Percentiles rank a stretch among this genome's conserved stretches.
Evolutionary conservation across 2,329 filamentous ascomycete species (phyloP).

Genomic region (Fusarium falciforme): DNA sequence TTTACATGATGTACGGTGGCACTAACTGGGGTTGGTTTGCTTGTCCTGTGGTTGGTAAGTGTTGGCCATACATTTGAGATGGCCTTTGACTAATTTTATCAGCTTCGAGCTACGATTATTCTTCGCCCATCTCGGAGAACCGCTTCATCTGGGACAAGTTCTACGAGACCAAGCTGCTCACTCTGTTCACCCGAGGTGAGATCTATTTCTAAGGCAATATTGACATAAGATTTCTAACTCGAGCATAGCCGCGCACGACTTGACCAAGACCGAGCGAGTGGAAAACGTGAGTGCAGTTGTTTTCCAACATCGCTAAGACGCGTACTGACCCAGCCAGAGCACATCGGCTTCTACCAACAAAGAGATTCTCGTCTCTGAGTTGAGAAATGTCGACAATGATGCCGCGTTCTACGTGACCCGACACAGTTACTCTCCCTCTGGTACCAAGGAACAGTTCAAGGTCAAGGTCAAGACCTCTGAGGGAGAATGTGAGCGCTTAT

Average conservation of each 20-base stretch:
- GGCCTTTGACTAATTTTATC: not conserved
- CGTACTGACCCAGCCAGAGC: constrained; percentile 24
- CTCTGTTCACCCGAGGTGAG: constrained; percentile 63
- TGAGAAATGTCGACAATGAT: constrained; percentile 68
- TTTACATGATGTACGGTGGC: constrained; percentile 75
- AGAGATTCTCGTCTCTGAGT: constrained; percentile 63
- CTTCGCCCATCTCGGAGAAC: constrained; percentile 69
- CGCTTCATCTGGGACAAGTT: constrained; percentile 69
- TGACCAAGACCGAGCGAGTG: constrained; percentile 65
- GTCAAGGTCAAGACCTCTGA: constrained; percentile 66
- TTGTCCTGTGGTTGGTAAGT: constrained; percentile 60
- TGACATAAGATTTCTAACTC: not conserved
- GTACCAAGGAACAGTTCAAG: constrained; percentile 63
- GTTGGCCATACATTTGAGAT: not conserved
- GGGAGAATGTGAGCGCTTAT: constrained; percentile 49
- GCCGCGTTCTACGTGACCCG: constrained; percentile 69
- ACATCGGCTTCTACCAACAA: constrained; percentile 55
- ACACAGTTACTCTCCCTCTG: constrained; percentile 64
- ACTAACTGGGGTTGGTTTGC: constrained; percentile 72
- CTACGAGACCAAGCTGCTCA: constrained; percentile 71
- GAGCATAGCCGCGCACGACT: constrained; percentile 59
- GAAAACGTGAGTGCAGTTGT: constrained; percentile 42
- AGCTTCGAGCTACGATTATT: constrained; percentile 73
- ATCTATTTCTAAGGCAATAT: not conserved
- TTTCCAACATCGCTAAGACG: constrained; percentile 53